Conservation (phyloP, 116 monocot species). For the Trichopus zeylanicus region DNA sequence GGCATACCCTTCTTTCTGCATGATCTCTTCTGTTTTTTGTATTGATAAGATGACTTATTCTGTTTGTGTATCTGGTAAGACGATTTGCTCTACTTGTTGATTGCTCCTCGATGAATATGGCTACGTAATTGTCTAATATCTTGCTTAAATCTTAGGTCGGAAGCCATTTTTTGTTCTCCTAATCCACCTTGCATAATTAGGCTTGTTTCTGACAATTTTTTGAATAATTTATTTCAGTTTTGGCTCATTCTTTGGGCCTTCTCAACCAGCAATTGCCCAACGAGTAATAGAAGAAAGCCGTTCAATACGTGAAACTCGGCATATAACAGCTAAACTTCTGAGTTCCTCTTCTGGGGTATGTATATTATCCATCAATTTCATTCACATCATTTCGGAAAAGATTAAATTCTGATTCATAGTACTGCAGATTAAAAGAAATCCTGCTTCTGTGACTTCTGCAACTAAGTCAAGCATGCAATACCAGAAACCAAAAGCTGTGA, state of each 20-base stretch:
- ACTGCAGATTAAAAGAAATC: constrained; percentile 24
- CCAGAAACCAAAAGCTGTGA: constrained; percentile 26
- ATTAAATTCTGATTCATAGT: constrained; percentile 2
- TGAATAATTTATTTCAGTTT: constrained; percentile 41
- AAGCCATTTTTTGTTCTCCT: no score
- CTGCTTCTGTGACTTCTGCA: constrained; percentile 19
- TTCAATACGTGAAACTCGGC: constrained; percentile 53
- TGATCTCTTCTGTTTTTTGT: no score
- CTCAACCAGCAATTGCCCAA: constrained; percentile 71
- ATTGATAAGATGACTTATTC: no score
- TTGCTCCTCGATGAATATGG: not conserved
- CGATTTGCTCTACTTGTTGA: not conserved
- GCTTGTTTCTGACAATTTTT: not conserved
- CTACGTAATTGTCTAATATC: not conserved
- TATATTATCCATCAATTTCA: constrained; percentile 6
- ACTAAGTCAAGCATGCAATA: constrained; percentile 18
- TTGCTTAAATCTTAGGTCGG: no score
- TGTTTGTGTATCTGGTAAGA: not conserved
- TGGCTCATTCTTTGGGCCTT: constrained; percentile 97
- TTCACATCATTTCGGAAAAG: not conserved
- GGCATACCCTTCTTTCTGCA: no score
- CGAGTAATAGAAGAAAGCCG: constrained; percentile 83
- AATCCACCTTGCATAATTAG: no score
- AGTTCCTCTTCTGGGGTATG: constrained; percentile 45
- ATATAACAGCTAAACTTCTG: constrained; percentile 32